These are phyloP conservation scores for Mycena vulgaris DNA, from an alignment of 768 basidiomycete genomes.

Conservation along the genomic window DNA sequence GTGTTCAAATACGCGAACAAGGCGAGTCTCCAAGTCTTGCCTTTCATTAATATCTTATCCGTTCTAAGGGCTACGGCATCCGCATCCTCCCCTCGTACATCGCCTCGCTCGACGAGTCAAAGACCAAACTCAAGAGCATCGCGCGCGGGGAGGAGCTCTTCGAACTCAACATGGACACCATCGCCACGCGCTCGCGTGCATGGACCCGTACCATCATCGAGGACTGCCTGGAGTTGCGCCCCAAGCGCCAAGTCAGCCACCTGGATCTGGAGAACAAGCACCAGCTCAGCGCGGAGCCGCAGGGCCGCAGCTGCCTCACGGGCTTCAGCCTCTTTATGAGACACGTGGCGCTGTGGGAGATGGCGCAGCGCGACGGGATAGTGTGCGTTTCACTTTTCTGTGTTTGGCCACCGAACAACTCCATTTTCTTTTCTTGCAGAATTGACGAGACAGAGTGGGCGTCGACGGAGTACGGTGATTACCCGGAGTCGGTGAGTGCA, in stretches of 20 bases:
- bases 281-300: conserved; percentile 24
- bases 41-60: too few species aligned
- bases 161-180: background rate
- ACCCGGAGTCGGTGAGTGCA: background rate
- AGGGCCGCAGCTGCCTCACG: conserved; percentile 18
- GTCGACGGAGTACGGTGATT: conserved; percentile 9
- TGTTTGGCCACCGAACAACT: background rate
- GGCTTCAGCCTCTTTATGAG: conserved; percentile 31
- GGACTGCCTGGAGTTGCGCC: background rate
- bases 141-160: conserved; percentile 14
- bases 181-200: background rate
- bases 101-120: background rate
- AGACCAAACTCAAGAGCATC: conserved; percentile 1
- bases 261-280: conserved; percentile 22
- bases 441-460: conserved; percentile 15
- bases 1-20: conserved; percentile 22
- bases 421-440: background rate
- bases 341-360: conserved; percentile 27
- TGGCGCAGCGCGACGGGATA: conserved; percentile 11
- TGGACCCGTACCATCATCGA: conserved; percentile 18
- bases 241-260: background rate
- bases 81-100: conserved; percentile 6
- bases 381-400: background rate
- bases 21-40: background rate
- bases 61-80: conserved; percentile 5